A percentile compares a stretch with the other conserved stretches of the same genome.
These are phyloP conservation scores for Ustilago curta DNA, from an alignment of 1,284 basidiomycete genomes.

Conservation along the genomic window DNA sequence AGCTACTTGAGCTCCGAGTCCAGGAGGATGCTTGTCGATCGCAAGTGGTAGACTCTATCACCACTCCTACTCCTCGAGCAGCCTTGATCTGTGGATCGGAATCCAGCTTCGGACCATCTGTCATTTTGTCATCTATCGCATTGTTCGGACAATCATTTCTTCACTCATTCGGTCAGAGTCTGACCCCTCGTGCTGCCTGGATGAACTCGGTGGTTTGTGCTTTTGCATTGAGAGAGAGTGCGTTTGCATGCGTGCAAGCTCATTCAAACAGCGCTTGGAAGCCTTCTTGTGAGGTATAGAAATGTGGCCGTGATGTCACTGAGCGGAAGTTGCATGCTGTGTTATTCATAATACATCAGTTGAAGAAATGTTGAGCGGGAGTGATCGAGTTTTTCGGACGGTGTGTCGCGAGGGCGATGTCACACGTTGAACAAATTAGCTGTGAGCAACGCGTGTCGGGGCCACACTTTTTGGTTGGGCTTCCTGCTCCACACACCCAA, in stretches of 20 bases:
- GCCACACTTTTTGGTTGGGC: constrained; percentile 27
- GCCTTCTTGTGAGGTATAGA: too few species aligned
- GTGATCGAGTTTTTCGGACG: constrained; percentile 36
- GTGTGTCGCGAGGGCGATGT: constrained; percentile 11
- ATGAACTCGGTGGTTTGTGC: too few species aligned
- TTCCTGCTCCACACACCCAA: constrained; percentile 31
- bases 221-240: not conserved
- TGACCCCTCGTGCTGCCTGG: not conserved
- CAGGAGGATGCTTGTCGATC: constrained; percentile 47
- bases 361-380: constrained; percentile 1
- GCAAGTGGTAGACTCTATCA: constrained; percentile 37
- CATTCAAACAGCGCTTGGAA: not conserved
- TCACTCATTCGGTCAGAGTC: too few species aligned
- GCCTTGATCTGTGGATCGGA: not conserved
- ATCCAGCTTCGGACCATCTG: not conserved
- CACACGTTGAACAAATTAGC: constrained; percentile 12
- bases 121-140: constrained; percentile 12
- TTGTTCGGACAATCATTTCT: constrained; percentile 22
- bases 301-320: too few species aligned
- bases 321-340: not conserved
- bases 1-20: constrained; percentile 50
- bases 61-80: too few species aligned
- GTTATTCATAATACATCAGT: too few species aligned
- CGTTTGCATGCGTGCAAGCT: not conserved
- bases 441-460: constrained; percentile 50